Conservation (phyloP, 75 land plant genomes). For the Cryptomeria japonica region DNA sequence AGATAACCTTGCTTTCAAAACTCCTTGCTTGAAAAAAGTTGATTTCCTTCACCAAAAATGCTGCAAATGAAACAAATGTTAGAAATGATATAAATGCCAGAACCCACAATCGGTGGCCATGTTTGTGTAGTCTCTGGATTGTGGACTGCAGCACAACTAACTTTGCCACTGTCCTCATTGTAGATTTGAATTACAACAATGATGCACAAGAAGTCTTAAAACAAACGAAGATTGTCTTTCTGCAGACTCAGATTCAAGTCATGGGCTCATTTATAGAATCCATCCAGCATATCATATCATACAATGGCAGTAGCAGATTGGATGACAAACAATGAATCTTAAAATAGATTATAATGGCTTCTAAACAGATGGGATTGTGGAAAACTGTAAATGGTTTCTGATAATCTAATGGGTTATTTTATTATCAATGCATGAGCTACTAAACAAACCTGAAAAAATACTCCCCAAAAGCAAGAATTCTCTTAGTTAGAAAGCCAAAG, state of each 20-base stretch:
- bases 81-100: conserved; percentile 49
- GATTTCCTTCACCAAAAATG: conserved; percentile 24
- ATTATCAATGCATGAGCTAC: neutral
- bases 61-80: conserved; percentile 43
- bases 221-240: neutral
- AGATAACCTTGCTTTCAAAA: neutral
- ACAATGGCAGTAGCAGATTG: neutral
- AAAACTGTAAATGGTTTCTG: neutral
- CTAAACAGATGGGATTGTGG: neutral
- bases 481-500: neutral
- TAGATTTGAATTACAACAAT: neutral
- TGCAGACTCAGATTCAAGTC: neutral
- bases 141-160: conserved; percentile 65
- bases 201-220: too few relatives aligned
- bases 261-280: neutral
- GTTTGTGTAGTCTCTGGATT: conserved; percentile 36
- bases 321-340: neutral
- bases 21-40: neutral
- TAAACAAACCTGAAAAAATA: neutral
- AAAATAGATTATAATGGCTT: neutral
- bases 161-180: conserved; percentile 21
- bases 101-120: conserved; percentile 39
- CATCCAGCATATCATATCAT: neutral
- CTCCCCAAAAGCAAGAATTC: neutral
- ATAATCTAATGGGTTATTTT: neutral